Percentiles rank a stretch among this genome's conserved stretches.
Evolutionary conservation across 306 rosid species (phyloP).

Genomic region (Abrus precatorius): DNA sequence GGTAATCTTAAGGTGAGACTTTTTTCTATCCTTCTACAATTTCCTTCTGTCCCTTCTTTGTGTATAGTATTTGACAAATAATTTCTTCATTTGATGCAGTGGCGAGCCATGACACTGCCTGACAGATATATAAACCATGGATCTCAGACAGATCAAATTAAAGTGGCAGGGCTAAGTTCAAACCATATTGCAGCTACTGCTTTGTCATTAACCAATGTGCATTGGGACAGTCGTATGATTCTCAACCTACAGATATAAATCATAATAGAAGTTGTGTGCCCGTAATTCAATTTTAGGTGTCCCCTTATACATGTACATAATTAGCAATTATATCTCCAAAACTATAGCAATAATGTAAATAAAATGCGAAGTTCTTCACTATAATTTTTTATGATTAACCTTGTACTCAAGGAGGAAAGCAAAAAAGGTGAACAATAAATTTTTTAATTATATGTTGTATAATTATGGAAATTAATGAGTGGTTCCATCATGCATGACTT

Average conservation of each 20-base stretch:
- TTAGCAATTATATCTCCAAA: background rate
- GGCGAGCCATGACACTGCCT: slow-evolving; percentile 70
- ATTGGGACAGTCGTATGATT: slow-evolving; percentile 45
- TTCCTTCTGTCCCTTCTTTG: background rate
- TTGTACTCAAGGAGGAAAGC: background rate
- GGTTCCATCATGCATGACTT: no score
- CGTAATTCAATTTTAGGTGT: background rate
- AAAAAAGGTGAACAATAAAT: no score
- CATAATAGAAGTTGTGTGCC: background rate
- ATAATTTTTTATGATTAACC: no score
- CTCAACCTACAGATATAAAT: slow-evolving; percentile 40
- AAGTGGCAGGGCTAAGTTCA: slow-evolving; percentile 67
- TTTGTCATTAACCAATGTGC: slow-evolving; percentile 56
- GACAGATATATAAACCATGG: slow-evolving; percentile 80
- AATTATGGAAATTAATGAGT: no score
- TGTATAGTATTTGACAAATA: background rate
- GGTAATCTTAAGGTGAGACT: slow-evolving; percentile 67
- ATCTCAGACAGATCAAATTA: slow-evolving; percentile 59
- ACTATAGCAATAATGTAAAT: background rate
- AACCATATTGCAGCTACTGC: slow-evolving; percentile 68
- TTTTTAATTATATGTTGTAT: no score
- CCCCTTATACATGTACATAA: background rate
- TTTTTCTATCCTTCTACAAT: background rate
- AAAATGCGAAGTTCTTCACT: background rate
- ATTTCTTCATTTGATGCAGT: slow-evolving; percentile 50